phyloP scores from a whole-genome alignment of 768 basidiomycete genomes.

The Lactarius sp. region DNA sequence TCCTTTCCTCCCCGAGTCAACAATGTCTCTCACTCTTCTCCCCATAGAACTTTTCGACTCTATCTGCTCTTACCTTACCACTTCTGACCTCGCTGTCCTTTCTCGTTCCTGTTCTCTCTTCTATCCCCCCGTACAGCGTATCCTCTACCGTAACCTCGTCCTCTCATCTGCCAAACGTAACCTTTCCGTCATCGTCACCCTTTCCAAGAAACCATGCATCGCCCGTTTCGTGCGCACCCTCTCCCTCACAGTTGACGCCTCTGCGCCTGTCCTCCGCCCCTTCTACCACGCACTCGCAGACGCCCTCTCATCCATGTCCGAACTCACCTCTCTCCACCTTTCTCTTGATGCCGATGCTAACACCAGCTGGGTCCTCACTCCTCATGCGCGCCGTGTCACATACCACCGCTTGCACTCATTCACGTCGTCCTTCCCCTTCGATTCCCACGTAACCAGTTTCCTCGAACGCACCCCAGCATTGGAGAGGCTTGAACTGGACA shows the following conservation, averaged over 20 bases:
- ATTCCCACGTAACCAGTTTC: slow-evolving; percentile 54
- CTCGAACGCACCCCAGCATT: slow-evolving; percentile 52
- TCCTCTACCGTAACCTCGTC: slow-evolving; percentile 57
- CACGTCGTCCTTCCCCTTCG: slow-evolving; percentile 57
- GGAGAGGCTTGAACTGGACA: slow-evolving; percentile 52
- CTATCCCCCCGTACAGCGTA: slow-evolving; percentile 48
- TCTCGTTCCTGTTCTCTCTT: slow-evolving; percentile 41
- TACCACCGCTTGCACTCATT: slow-evolving; percentile 52
- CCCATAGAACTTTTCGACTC: slow-evolving; percentile 61
- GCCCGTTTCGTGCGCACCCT: slow-evolving; percentile 61
- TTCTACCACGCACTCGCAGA: slow-evolving; percentile 47
- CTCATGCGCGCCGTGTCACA: slow-evolving; percentile 27
- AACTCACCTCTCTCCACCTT: slow-evolving; percentile 52
- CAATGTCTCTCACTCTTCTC: slow-evolving; percentile 46
- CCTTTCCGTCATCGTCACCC: slow-evolving; percentile 47
- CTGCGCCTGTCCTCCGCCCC: slow-evolving; percentile 38
- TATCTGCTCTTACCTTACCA: slow-evolving; percentile 35
- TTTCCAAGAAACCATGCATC: slow-evolving; percentile 52
- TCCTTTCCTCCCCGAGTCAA: slow-evolving; percentile 1
- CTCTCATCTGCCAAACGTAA: slow-evolving; percentile 43
- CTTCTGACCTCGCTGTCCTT: slow-evolving; percentile 44
- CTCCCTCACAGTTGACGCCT: slow-evolving; percentile 46
- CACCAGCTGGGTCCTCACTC: slow-evolving; percentile 50
- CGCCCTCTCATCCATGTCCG: slow-evolving; percentile 58
- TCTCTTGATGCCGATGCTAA: slow-evolving; percentile 37